These are phyloP conservation scores for Protea cynaroides DNA, from an alignment of 164 flowering plant species.

Conservation along the genomic window DNA sequence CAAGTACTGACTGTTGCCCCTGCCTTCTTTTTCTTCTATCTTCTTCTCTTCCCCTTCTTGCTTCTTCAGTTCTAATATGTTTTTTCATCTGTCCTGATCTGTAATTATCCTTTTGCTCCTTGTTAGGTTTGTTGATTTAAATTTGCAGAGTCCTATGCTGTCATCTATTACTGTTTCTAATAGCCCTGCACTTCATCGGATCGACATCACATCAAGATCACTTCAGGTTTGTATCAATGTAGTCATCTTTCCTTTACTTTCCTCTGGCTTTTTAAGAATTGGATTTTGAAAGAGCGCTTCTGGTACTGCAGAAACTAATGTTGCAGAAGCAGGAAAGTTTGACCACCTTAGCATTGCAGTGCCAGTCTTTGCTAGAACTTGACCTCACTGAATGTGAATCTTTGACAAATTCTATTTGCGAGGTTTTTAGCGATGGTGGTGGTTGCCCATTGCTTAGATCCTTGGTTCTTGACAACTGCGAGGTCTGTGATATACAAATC, in stretches of 20 bases:
- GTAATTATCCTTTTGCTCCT: background rate
- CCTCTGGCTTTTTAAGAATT: background rate
- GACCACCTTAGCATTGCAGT: constrained; percentile 61
- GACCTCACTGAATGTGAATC: constrained; percentile 97
- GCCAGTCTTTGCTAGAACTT: constrained; percentile 72
- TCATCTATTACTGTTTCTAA: constrained; percentile 82
- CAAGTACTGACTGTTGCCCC: constrained; percentile 44
- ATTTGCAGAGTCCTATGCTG: constrained; percentile 46
- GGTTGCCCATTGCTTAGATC: constrained; percentile 88
- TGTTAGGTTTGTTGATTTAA: constrained; percentile 72
- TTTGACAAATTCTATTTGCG: constrained; percentile 68
- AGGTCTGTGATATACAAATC: constrained; percentile 45
- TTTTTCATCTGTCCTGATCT: background rate
- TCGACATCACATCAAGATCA: constrained; percentile 65
- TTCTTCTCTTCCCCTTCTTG: background rate
- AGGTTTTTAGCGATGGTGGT: constrained; percentile 85
- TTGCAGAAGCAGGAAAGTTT: constrained; percentile 91
- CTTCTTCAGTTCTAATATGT: background rate
- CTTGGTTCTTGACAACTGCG: constrained; percentile 79
- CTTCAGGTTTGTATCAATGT: constrained; percentile 42
- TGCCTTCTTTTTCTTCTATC: background rate
- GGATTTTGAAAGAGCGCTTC: background rate
- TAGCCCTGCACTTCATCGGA: constrained; percentile 69
- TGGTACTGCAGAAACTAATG: constrained; percentile 68
- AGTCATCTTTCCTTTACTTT: background rate